Evolutionary conservation across 1,284 basidiomycete species (phyloP), one percentile per base, ranked within the genome.

Genomic region (Sporisorium reilianum): DNA sequence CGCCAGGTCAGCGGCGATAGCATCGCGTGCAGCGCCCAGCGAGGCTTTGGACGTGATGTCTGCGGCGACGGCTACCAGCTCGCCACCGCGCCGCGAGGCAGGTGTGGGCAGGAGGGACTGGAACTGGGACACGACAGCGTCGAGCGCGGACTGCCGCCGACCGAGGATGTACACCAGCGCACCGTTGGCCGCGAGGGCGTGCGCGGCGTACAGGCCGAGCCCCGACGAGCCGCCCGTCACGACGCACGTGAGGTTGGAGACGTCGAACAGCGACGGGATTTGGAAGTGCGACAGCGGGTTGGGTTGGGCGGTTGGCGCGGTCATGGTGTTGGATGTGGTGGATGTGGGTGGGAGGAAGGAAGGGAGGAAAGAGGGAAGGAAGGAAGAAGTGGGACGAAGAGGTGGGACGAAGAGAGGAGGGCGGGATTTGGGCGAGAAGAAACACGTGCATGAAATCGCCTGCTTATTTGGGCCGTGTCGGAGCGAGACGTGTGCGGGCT

Each of bases 121-220:
- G 34, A 72, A 68, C 8, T 41, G 11, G 1, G 54, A 41, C 0
- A 67, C 71, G 20, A 64, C 70, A 3, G 44, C 20, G 30, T 61
- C 63, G 26, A 78, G 66, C 0, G 55, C 45, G 0, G 66, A 16
- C 14, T 53, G n/a, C 4, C 74, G 59, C 11, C 76, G 65, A 5
- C 74, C 76, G 30, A 76, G 30, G 26, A 78, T 78, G 53, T 76
- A 78, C 5, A 78, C 77, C 6, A 68, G 52, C 0, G 73, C 73
- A 1, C 77, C 77, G 51, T 78, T 74, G n/a, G 59, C 41, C 0
- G 77, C 77, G 7, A 76, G 60, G 2, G 69, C 70, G 10, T 75
- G 70, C 1, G 77, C 77, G 2, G 73, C 70, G 48, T 73, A 76
- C 9, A 73, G 63, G 14, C 77, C 77, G 1, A 78, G 52, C 0